Conservation (phyloP, 2,329 filamentous ascomycete genomes). For the Monosporascus cannonballus region DNA sequence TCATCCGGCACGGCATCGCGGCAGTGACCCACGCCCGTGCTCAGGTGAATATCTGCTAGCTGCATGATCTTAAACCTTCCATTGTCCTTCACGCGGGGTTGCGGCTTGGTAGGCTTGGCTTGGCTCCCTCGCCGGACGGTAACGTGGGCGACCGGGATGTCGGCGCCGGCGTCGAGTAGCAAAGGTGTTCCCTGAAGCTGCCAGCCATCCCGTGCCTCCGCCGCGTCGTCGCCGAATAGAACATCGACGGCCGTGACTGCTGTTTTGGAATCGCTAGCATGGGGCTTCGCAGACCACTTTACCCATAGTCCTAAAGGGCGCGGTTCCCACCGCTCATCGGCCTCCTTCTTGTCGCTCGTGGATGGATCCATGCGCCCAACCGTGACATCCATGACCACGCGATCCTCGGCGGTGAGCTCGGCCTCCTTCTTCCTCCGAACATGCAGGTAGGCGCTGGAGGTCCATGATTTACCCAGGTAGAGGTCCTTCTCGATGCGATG, state of each 20-base stretch:
- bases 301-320: slow-evolving; percentile 77
- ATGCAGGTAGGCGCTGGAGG: slow-evolving; percentile 73
- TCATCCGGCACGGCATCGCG: slow-evolving; percentile 76
- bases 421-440: slow-evolving; percentile 81
- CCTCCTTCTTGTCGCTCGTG: slow-evolving; percentile 46
- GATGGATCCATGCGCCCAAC: slow-evolving; percentile 68
- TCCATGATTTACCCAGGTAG: slow-evolving; percentile 68
- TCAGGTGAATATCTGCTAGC: slow-evolving; percentile 87
- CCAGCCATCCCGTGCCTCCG: slow-evolving; percentile 86
- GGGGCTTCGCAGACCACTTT: slow-evolving; percentile 63
- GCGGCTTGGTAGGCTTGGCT: slow-evolving; percentile 58
- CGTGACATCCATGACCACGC: slow-evolving; percentile 72
- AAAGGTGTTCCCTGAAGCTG: slow-evolving; percentile 68
- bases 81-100: slow-evolving; percentile 75
- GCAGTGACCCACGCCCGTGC: slow-evolving; percentile 80
- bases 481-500: slow-evolving; percentile 85
- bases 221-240: slow-evolving; percentile 83
- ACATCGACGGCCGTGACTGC: slow-evolving; percentile 79
- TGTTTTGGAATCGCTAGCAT: slow-evolving; percentile 67
- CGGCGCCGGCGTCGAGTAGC: slow-evolving; percentile 57
- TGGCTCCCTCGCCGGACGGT: slow-evolving; percentile 70
- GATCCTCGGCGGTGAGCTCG: slow-evolving; percentile 67
- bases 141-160: slow-evolving; percentile 64
- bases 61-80: slow-evolving; percentile 98
- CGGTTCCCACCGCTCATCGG: slow-evolving; percentile 68